These are phyloP conservation scores for Skeletonema potamos DNA, from an alignment of 108 stramenopile genomes.

Conservation along the genomic window DNA sequence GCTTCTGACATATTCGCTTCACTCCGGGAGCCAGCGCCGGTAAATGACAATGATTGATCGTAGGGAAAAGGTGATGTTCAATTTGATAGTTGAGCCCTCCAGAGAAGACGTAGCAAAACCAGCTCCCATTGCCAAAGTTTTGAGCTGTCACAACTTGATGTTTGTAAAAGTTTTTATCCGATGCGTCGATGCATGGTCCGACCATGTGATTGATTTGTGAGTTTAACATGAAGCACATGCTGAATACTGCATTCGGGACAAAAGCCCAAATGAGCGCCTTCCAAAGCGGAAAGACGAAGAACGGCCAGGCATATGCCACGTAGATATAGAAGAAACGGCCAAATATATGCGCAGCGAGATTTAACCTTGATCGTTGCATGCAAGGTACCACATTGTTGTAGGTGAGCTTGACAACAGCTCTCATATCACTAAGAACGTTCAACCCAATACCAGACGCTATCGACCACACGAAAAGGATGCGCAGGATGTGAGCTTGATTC, in stretches of 20 bases:
- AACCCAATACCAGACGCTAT: constrained; percentile 48
- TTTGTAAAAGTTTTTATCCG: constrained; percentile 47
- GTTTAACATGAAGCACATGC: constrained; percentile 55
- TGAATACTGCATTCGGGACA: constrained; percentile 42
- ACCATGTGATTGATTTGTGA: constrained; percentile 61
- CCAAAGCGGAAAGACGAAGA: constrained; percentile 37
- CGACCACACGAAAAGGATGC: constrained; percentile 49
- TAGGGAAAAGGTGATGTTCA: constrained; percentile 60
- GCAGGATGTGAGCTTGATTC: constrained; percentile 23
- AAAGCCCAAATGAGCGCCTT: constrained; percentile 54
- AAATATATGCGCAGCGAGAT: constrained; percentile 34
- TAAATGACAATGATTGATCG: constrained; percentile 59
- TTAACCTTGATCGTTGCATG: constrained; percentile 18
- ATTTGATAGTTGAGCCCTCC: constrained; percentile 60
- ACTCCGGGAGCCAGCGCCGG: constrained; percentile 32
- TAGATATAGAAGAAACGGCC: constrained; percentile 42
- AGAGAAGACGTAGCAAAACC: constrained; percentile 42
- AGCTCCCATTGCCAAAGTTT: constrained; percentile 51
- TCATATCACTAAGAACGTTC: constrained; percentile 46
- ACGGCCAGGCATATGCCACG: constrained; percentile 48
- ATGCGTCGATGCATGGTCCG: constrained; percentile 39
- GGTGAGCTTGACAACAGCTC: constrained; percentile 43
- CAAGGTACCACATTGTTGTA: constrained; percentile 61
- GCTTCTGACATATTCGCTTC: constrained; percentile 47
- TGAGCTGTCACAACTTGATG: constrained; percentile 59